Conservation (phyloP, 768 basidiomycete species). For the Lactarius trivialis region DNA sequence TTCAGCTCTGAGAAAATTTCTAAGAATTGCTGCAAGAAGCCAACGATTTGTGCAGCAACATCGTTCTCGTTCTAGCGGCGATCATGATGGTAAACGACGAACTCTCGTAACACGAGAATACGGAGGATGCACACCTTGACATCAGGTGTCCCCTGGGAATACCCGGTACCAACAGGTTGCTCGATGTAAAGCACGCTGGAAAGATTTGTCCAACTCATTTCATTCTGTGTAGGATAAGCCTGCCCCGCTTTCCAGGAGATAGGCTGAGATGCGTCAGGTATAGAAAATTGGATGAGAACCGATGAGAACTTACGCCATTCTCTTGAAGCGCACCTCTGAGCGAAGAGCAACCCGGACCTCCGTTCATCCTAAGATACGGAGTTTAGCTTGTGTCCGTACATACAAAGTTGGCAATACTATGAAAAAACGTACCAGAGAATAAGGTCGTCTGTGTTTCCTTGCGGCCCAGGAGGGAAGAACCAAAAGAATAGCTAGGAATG, state of each 20-base stretch:
- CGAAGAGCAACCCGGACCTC: conserved; percentile 76
- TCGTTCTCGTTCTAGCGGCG: conserved; percentile 45
- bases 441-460: conserved; percentile 64
- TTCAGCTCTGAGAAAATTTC: conserved; percentile 69
- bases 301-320: conserved; percentile 50
- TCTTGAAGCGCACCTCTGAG: conserved; percentile 67
- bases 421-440: conserved; percentile 59
- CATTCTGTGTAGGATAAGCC: conserved; percentile 56
- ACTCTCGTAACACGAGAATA: not conserved
- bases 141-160: conserved; percentile 62
- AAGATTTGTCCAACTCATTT: conserved; percentile 74
- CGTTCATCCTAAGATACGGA: conserved; percentile 52
- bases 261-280: conserved; percentile 38
- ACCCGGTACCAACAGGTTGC: conserved; percentile 76
- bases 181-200: conserved; percentile 71
- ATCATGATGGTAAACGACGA: not conserved
- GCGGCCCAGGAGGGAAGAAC: conserved; percentile 75
- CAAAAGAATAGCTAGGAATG: conserved; percentile 64
- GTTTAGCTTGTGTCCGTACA: no score
- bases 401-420: not conserved
- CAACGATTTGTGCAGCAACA: conserved; percentile 47
- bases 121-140: conserved; percentile 31
- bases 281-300: not conserved
- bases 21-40: conserved; percentile 71
- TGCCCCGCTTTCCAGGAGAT: conserved; percentile 59